Percentiles rank a stretch among this genome's conserved stretches.
These are phyloP conservation scores for Pisolithus thermaeus DNA, from an alignment of 1,284 basidiomycete genomes.

Conservation along the genomic window DNA sequence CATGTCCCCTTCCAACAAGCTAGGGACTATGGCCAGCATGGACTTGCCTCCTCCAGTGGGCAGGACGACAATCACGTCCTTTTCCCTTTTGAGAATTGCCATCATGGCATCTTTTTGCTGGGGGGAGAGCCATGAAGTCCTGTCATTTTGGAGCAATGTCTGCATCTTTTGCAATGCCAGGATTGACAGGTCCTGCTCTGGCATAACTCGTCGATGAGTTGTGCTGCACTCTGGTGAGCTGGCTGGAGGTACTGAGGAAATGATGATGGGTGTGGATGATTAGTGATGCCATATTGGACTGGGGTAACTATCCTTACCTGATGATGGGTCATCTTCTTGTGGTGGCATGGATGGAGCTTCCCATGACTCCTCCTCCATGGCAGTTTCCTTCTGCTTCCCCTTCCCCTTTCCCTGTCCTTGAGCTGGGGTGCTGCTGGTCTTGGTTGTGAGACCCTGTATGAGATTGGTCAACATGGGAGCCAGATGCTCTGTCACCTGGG, in stretches of 20 bases:
- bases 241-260: not conserved
- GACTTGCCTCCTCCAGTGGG: conserved; percentile 9
- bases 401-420: no score
- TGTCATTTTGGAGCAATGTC: not conserved
- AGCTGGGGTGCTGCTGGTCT: no score
- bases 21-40: conserved; percentile 9
- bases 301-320: no score
- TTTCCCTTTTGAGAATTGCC: not conserved
- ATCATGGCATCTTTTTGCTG: not conserved
- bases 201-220: not conserved
- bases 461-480: not conserved
- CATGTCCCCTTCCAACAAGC: not conserved
- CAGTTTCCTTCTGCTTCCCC: no score
- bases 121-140: not conserved
- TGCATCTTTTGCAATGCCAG: not conserved
- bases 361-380: no score
- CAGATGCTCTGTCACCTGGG: not conserved
- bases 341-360: no score
- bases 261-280: no score
- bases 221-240: not conserved
- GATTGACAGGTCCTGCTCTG: not conserved
- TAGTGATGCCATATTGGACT: no score
- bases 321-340: no score
- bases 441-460: no score
- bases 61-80: not conserved